Percentiles rank a stretch among this genome's conserved stretches.
phyloP scores from a whole-genome alignment of 2,329 filamentous ascomycete species.

The Trichophyton benhamiae region DNA sequence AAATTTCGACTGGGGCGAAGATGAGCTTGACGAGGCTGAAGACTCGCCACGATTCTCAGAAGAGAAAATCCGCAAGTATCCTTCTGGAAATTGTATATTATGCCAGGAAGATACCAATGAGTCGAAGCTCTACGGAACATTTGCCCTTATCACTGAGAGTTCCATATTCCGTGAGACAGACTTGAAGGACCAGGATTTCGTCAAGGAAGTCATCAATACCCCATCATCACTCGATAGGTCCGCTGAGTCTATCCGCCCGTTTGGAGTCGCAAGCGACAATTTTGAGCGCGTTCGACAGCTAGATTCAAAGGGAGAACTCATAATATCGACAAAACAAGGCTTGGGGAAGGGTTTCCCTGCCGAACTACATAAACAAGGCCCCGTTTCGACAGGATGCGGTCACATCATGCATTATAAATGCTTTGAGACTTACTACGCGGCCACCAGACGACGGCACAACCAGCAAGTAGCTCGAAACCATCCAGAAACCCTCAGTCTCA shows the following conservation, averaged over 20 bases:
- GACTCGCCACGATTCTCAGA: conserved; percentile 40
- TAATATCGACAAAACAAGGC: conserved; percentile 63
- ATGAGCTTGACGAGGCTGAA: conserved; percentile 43
- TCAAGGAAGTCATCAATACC: conserved; percentile 67
- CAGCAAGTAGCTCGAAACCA: conserved; percentile 93
- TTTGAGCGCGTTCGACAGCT: conserved; percentile 63
- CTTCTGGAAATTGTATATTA: conserved; percentile 81
- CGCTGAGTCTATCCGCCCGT: conserved; percentile 71
- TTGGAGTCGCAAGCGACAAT: conserved; percentile 83
- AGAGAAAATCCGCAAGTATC: conserved; percentile 77
- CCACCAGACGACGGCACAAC: conserved; percentile 68
- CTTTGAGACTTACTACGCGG: conserved; percentile 82
- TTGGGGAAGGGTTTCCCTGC: conserved; percentile 82
- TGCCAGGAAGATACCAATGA: conserved; percentile 96
- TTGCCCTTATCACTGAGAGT: conserved; percentile 78
- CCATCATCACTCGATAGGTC: conserved; percentile 75
- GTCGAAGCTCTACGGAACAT: conserved; percentile 77
- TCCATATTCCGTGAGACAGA: conserved; percentile 78
- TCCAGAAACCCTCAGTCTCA: conserved; percentile 62
- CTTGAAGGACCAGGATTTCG: conserved; percentile 65
- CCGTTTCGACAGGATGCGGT: conserved; percentile 81
- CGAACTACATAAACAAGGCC: conserved; percentile 53
- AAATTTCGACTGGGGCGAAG: conserved; percentile 77
- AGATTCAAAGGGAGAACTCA: conserved; percentile 56
- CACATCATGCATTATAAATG: conserved; percentile 98